These are phyloP conservation scores for Capronia coronata DNA, from an alignment of 2,329 filamentous ascomycete species.

Conservation along the genomic window DNA sequence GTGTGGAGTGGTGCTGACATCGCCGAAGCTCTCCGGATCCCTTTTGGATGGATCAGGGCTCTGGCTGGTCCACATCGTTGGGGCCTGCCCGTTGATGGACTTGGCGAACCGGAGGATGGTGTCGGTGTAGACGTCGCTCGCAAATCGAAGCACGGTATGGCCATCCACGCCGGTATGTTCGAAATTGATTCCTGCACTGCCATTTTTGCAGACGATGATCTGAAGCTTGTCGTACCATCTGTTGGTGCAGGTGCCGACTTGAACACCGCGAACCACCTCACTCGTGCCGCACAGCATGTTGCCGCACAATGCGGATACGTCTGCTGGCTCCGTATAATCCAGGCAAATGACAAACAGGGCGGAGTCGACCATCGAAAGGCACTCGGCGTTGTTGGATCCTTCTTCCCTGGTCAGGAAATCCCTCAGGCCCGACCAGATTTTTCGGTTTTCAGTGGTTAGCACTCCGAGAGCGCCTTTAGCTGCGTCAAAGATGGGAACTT, in stretches of 20 bases:
- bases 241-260: constrained; percentile 96
- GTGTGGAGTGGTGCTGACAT: constrained; percentile 87
- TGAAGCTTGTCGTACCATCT: constrained; percentile 99
- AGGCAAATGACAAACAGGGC: constrained; percentile 88
- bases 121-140: constrained; percentile 93
- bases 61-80: constrained; percentile 80
- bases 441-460: constrained; percentile 90
- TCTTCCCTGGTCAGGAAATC: constrained; percentile 81
- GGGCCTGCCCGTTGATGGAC: constrained; percentile 89
- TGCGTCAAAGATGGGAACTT: constrained; percentile 85
- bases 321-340: constrained; percentile 81
- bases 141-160: constrained; percentile 92
- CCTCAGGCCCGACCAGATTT: constrained; percentile 86
- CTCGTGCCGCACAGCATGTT: constrained; percentile 98
- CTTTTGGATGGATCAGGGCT: constrained; percentile 91
- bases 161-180: constrained; percentile 97
- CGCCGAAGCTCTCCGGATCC: constrained; percentile 82
- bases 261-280: constrained; percentile 83
- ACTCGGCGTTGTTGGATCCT: constrained; percentile 91
- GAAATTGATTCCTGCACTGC: constrained; percentile 97
- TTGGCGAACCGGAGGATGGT: constrained; percentile 93
- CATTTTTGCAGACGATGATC: constrained; percentile 98
- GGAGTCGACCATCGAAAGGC: constrained; percentile 88
- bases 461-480: constrained; percentile 94
- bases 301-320: constrained; percentile 77